Conservation (phyloP, 169 alveolate genomes). For the Cyclospora cayetanensis region DNA sequence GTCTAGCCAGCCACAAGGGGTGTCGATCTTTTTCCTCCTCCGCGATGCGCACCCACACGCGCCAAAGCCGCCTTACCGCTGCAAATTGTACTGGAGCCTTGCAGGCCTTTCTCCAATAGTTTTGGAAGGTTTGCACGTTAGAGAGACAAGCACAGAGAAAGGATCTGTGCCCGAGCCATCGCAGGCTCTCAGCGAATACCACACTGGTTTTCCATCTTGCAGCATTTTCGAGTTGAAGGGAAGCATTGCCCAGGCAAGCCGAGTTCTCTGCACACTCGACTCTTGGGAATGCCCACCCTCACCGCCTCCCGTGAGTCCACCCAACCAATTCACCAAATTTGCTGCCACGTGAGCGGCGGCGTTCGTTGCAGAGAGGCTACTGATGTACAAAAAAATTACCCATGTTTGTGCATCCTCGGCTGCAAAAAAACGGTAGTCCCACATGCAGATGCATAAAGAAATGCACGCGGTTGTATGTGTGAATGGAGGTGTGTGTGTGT, state of each 20-base stretch:
- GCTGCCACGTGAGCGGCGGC: constrained; percentile 72
- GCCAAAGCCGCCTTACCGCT: constrained; percentile 39
- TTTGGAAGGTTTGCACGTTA: constrained; percentile 65
- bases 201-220: constrained; percentile 86
- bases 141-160: constrained; percentile 77
- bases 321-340: constrained; percentile 70
- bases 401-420: constrained; percentile 74
- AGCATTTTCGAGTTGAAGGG: constrained; percentile 78
- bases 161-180: constrained; percentile 70
- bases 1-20: too few relatives aligned
- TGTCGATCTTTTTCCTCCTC: too few relatives aligned
- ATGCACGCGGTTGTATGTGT: too few relatives aligned
- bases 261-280: constrained; percentile 42
- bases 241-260: constrained; percentile 84
- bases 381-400: constrained; percentile 79
- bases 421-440: not conserved
- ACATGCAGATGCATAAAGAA: not conserved
- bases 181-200: constrained; percentile 78
- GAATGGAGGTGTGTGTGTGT: too few relatives aligned
- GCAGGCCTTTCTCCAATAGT: constrained; percentile 79
- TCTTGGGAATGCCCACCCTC: constrained; percentile 61
- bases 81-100: constrained; percentile 84
- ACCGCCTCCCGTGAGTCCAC: constrained; percentile 29
- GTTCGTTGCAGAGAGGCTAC: constrained; percentile 72
- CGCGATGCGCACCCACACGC: too few relatives aligned